Percentiles rank a stretch among this genome's conserved stretches.
phyloP scores from a whole-genome alignment of 2,329 filamentous ascomycete genomes.

The Aspergillus neoniger region DNA sequence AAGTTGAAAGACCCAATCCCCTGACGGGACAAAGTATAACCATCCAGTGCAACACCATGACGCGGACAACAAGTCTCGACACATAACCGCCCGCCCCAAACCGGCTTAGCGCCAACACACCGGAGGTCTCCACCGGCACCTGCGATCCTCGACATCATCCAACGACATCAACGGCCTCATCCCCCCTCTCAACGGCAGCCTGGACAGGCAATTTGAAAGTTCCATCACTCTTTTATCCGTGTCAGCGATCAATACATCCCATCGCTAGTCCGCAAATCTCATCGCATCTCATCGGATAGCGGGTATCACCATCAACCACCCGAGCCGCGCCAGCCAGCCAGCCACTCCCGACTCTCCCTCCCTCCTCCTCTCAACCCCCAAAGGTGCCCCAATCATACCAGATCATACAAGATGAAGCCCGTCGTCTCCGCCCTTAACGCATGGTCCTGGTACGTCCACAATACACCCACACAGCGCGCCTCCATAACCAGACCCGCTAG shows the following conservation, averaged over 20 bases:
- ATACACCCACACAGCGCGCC: neutral
- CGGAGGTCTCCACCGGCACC: neutral
- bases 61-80: neutral
- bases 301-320: neutral
- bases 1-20: neutral
- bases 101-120: neutral
- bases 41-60: neutral
- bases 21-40: neutral
- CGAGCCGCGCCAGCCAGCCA: slow-evolving; percentile 6
- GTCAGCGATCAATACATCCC: too few species aligned
- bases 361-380: neutral
- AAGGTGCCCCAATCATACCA: slow-evolving; percentile 3
- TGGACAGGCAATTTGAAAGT: neutral
- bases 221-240: too few species aligned
- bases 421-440: slow-evolving; percentile 88
- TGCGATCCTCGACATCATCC: slow-evolving; percentile 6
- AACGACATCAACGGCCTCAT: neutral
- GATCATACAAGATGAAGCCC: slow-evolving; percentile 77
- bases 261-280: too few species aligned
- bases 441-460: slow-evolving; percentile 77
- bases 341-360: neutral
- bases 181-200: neutral
- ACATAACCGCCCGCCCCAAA: neutral
- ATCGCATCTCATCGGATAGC: too few species aligned
- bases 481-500: neutral